Evolutionary conservation across 2,329 filamentous ascomycete genomes (phyloP), one percentile per base, ranked within the genome.

Genomic region (Talaromyces sp.): DNA sequence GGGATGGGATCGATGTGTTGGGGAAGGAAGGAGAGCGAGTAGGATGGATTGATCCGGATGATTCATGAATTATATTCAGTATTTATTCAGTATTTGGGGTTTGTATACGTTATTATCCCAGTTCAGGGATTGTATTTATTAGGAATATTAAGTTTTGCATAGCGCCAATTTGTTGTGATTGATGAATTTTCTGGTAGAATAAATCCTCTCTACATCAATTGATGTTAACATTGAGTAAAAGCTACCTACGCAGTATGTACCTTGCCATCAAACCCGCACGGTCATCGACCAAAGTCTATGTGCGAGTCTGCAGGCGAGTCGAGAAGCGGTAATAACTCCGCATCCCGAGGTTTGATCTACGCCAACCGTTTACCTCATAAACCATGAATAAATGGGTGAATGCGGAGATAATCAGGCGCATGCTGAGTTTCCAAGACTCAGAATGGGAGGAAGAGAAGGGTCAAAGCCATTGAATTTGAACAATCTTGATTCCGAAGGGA

Each of bases 331-430:
- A 61, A 52, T 42, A 36, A 51, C 47, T 34, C 27, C 30, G 56
- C 40, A 50, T 58, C 54, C 56, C 34, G 51, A 56, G 74, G 72
- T 79, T 95, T 83, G 70, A 78, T 96, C 83, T 96, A 83, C 90
- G 92, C 92, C 86, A 93, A 85, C 87, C 87, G 90, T 96, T 87
- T 96, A 96, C 89, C 92, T 91, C 87, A 86, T 87, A 88, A 90
- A 91, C 89, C 73, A 82, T 78, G 70, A 71, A 79, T 36, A 51
- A 44, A 72, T 80, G 83, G 89, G 86, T 88, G 85, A 83, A 88
- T 86, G 87, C 88, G 91, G 90, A 89, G 91, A 96, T 96, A 80
- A 92, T 80, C 84, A 89, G 87, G 91, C 91, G 90, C 64, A 47
- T 57, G 18, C 52, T 30, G 16, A 8, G 33, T 47, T 50, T 6